Base-by-base conservation (phyloP, 345 rosid species). In the Brassica nigra region DNA sequence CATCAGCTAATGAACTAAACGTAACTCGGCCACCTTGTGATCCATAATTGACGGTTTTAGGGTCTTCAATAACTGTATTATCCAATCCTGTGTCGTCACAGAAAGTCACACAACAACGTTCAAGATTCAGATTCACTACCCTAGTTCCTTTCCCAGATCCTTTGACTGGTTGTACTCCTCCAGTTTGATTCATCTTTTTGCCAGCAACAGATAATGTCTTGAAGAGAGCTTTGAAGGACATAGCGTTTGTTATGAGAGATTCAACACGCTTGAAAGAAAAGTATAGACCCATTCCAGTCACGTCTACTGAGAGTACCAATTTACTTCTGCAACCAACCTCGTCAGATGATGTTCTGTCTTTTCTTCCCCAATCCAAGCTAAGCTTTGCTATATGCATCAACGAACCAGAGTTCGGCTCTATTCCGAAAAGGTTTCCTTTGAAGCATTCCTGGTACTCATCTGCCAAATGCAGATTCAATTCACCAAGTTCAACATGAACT, bases 31-130 rank as follows among this genome's bases (percentile, higher is more conserved):
- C 98, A 88, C 99, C 98, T 69, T 95, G 99, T 79, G 99, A 93
- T 73, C 99, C 99, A 90, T 91, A 93, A 86, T 93, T 93, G 79
- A 95, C 96, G 65, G 92, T 91, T 86, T 95, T 95, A 59, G 99
- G 97, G 83, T 95, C 97, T 20, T 83, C 88, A 82, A 93, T 85
- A 80, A 80, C 76, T 61, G 89, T 71, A 70, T 87, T 88, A 23
- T 93, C 98, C 91, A 93, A 72, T 71, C 83, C 83, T 31, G 91
- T 81, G 2, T 93, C 91, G 64, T 91, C 96, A 81, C 68, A 84
- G 79, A 87, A 87, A 71, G 83, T 91, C 63, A 95, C 87, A 54
- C 87, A 90, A 80, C 96, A 95, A n/a, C 90, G 81, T 76, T 95
- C 98, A 71, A 95, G 90, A 83, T 83, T 90, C 70, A 95, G 83